Evolutionary conservation across 2,329 filamentous ascomycete species (phyloP).

Genomic region (Raffaelea arxii): DNA sequence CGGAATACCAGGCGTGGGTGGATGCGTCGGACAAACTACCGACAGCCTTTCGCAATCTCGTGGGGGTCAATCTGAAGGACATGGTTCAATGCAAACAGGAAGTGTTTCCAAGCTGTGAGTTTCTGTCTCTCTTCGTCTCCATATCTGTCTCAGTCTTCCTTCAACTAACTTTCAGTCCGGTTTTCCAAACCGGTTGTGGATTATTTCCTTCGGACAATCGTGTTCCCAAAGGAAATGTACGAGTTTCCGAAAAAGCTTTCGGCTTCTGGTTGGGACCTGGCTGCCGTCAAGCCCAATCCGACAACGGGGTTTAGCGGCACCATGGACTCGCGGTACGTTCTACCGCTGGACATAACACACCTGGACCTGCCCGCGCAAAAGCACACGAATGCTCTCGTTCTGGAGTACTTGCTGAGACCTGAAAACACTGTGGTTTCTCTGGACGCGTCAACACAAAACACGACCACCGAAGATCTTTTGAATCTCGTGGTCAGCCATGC

Average conservation of each 20-base stretch:
- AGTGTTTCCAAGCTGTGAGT: conserved; percentile 35
- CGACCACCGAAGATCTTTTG: conserved; percentile 36
- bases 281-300: conserved; percentile 29
- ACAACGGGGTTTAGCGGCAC: conserved; percentile 64
- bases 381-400: conserved; percentile 59
- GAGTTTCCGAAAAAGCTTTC: conserved; percentile 56
- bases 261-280: conserved; percentile 60
- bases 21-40: conserved; percentile 22
- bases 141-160: background rate
- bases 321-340: conserved; percentile 48
- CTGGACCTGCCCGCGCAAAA: conserved; percentile 41
- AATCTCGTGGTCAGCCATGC: conserved; percentile 27
- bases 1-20: conserved; percentile 43
- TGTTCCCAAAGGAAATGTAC: conserved; percentile 52
- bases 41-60: conserved; percentile 26
- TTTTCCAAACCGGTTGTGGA: conserved; percentile 47
- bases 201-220: conserved; percentile 48
- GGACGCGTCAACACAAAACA: too few relatives aligned
- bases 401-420: conserved; percentile 44
- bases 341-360: conserved; percentile 48
- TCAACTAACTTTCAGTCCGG: conserved; percentile 23
- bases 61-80: conserved; percentile 51
- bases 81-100: conserved; percentile 29
- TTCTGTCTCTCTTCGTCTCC: background rate
- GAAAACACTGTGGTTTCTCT: conserved; percentile 35